A percentile compares a stretch with the other conserved stretches of the same genome.
Evolutionary conservation across 768 basidiomycete species (phyloP).

Genomic region (Tulasnella sp.): DNA sequence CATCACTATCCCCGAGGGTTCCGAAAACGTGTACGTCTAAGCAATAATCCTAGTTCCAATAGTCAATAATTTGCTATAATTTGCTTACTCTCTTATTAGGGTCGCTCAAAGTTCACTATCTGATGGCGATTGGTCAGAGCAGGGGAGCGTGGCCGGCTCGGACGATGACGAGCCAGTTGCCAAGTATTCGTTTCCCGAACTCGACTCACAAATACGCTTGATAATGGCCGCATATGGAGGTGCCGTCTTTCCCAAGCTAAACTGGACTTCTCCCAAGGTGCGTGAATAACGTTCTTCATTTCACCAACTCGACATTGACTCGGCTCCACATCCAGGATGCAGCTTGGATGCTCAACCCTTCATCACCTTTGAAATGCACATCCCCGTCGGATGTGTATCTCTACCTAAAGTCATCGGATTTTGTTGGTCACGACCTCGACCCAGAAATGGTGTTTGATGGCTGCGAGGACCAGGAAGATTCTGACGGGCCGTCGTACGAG

Average conservation of each 20-base stretch:
- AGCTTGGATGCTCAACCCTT: constrained; percentile 81
- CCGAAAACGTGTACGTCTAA: constrained; percentile 62
- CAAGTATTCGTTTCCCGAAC: constrained; percentile 69
- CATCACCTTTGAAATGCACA: constrained; percentile 80
- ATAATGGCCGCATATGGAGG: constrained; percentile 61
- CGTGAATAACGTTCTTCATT: constrained; percentile 29
- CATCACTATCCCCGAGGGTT: constrained; percentile 77
- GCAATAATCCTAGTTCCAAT: neutral
- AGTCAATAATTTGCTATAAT: too few relatives aligned
- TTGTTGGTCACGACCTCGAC: constrained; percentile 73
- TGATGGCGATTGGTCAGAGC: constrained; percentile 52
- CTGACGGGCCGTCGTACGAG: constrained; percentile 44
- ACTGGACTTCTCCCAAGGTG: constrained; percentile 92
- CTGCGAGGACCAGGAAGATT: constrained; percentile 40
- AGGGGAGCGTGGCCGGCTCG: constrained; percentile 42
- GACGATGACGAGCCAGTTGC: constrained; percentile 37
- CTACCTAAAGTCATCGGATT: constrained; percentile 88
- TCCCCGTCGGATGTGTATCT: constrained; percentile 88
- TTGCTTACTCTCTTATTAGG: constrained; percentile 38
- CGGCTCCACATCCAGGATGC: constrained; percentile 63
- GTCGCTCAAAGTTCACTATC: constrained; percentile 55
- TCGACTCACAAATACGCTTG: constrained; percentile 68
- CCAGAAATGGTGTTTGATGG: constrained; percentile 61
- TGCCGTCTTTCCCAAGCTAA: constrained; percentile 92
- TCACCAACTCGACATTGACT: neutral